These are phyloP conservation scores for Suillus luteus DNA, from an alignment of 768 basidiomycete genomes.

Conservation along the genomic window DNA sequence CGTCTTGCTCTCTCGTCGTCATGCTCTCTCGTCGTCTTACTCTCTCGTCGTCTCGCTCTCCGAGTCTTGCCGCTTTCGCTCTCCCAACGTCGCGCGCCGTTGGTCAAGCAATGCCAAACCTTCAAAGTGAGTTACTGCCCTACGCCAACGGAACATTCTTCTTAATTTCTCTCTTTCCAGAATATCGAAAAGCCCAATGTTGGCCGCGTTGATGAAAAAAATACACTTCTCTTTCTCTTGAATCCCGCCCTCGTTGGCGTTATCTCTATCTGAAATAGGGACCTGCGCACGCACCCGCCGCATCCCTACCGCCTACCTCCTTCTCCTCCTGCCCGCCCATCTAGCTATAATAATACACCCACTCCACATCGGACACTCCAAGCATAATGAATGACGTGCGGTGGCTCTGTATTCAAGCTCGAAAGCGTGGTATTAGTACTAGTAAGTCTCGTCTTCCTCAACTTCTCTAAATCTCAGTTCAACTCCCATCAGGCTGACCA, in stretches of 20 bases:
- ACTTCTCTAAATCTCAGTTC: background rate
- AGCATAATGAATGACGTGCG: background rate
- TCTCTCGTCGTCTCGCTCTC: background rate
- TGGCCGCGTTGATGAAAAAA: conserved; percentile 5
- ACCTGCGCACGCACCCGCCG: background rate
- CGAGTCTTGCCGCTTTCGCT: background rate
- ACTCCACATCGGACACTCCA: background rate
- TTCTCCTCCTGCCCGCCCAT: background rate
- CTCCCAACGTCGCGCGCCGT: background rate
- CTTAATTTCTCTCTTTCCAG: background rate
- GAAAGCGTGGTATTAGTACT: background rate
- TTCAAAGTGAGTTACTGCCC: background rate
- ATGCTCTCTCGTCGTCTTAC: background rate
- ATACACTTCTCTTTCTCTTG: background rate
- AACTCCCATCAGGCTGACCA: background rate
- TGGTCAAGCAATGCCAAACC: background rate
- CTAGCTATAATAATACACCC: background rate
- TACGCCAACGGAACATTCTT: background rate
- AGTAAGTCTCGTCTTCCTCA: background rate
- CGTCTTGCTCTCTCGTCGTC: background rate
- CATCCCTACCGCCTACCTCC: background rate
- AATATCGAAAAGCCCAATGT: conserved; percentile 3
- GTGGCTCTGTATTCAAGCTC: background rate
- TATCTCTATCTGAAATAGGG: background rate
- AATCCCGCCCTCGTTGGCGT: background rate